Base-by-base conservation (phyloP, 1,284 basidiomycete species). In the Ceratobasidium theobromae region DNA sequence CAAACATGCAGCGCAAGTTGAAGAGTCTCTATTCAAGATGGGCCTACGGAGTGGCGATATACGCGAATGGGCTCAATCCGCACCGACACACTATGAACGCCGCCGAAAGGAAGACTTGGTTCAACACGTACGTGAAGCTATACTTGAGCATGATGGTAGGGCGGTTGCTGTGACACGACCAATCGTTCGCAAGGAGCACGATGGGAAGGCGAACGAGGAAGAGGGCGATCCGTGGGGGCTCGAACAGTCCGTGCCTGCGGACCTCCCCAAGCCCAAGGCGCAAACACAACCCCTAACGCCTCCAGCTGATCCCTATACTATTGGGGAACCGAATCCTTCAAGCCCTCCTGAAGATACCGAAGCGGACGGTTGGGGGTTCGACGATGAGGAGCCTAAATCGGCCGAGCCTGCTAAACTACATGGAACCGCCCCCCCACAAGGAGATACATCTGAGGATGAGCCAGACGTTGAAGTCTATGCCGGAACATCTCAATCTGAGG, bases 31-130 rank as follows among this genome's bases (percentile, higher is more conserved):
- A 67, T 73, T 87, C 21, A 72, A 81, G n/a, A 21, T 52, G 8
- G 81, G 82, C 14, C 82, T 81, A 53, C 80, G 80, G 3, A 67
- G 70, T 4, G 76, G 77, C 5, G 84, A 87, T 48, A 77, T 73
- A 69, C 74, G 54, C 8, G 58, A 70, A 4, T 92, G 89, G 89
- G 82, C 80, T 2, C 80, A 84, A 60, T 81, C 81, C 2, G 78
- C 89, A 18, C 81, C 82, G 30, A 76, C 80, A 1, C 90, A 92
- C 74, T 92, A 90, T 72, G 89, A 91, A 74, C 83, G 84, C 67
- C 84, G 84, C 72, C 77, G 89, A 69, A 80, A 89, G 6, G 76
- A 82, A 30, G 78, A 80, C 57, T 82, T 91, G 52, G 78, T 91
- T n/a, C 82, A 87, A 40, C 73, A 74, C 4, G 79, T 82, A 18